phyloP scores from a whole-genome alignment of 495 filamentous ascomycete genomes.

The Penicillium pancosmium region DNA sequence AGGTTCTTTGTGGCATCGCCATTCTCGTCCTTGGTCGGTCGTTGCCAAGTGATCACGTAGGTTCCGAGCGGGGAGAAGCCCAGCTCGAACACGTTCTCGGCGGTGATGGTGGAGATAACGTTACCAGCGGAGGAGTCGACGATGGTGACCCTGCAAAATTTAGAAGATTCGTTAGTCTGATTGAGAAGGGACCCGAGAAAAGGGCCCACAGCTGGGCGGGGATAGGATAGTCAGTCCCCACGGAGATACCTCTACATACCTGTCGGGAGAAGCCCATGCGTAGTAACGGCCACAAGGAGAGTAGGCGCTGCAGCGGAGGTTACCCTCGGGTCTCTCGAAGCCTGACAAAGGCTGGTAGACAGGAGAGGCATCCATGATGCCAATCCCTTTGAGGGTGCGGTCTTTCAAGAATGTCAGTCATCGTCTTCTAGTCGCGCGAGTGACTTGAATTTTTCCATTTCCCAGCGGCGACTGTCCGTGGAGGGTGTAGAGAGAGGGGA shows the following conservation, averaged over 20 bases:
- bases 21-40: conserved; percentile 85
- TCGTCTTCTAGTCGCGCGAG: conserved; percentile 3
- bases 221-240: no score
- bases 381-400: conserved; percentile 94
- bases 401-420: conserved; percentile 47
- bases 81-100: conserved; percentile 86
- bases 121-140: conserved; percentile 80
- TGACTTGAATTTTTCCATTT: neutral
- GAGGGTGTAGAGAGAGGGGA: neutral
- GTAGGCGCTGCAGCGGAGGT: conserved; percentile 90
- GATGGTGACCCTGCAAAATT: conserved; percentile 68
- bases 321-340: conserved; percentile 88
- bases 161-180: conserved; percentile 12
- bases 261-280: conserved; percentile 88
- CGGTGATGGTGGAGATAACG: conserved; percentile 70
- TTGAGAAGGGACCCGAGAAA: neutral
- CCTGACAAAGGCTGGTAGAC: conserved; percentile 83
- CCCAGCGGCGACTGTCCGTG: neutral
- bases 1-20: conserved; percentile 94
- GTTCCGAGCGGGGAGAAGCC: conserved; percentile 91
- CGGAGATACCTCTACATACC: conserved; percentile 42
- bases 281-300: conserved; percentile 94
- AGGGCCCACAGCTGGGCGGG: no score
- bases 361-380: conserved; percentile 86
- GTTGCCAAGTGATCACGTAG: conserved; percentile 96